Percentiles rank a stretch among this genome's conserved stretches.
phyloP scores from a whole-genome alignment of 768 basidiomycete species.

The Rhodotorula paludigena region DNA sequence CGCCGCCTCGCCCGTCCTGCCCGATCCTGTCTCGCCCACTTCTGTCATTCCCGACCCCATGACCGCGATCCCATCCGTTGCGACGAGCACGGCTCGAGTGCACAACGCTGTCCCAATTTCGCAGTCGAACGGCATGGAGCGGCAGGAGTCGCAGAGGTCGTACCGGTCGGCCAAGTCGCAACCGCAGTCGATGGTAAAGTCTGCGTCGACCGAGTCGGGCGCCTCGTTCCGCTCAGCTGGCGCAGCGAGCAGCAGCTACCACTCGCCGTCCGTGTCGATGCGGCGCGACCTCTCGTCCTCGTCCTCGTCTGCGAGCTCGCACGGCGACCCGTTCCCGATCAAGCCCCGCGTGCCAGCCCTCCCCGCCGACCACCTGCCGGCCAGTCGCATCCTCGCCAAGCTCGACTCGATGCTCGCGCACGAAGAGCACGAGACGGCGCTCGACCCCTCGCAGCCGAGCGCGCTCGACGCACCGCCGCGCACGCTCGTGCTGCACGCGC shows the following conservation, averaged over 20 bases:
- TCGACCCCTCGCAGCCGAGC: constrained; percentile 49
- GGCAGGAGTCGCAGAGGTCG: too few species aligned
- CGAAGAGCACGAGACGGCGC: constrained; percentile 38
- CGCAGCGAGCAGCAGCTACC: constrained; percentile 20
- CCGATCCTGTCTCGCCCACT: constrained; percentile 23
- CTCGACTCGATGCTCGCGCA: constrained; percentile 45
- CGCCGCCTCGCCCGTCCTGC: constrained; percentile 7
- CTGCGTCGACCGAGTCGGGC: constrained; percentile 18
- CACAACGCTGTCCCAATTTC: too few species aligned
- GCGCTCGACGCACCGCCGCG: constrained; percentile 79
- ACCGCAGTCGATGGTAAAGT: constrained; percentile 10
- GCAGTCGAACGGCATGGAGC: too few species aligned
- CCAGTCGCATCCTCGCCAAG: constrained; percentile 38
- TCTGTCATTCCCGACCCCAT: constrained; percentile 26
- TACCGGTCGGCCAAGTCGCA: too few species aligned
- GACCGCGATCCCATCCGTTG: neutral
- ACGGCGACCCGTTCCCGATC: neutral
- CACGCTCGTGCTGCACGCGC: constrained; percentile 73
- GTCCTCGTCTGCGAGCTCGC: neutral
- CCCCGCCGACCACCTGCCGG: constrained; percentile 8
- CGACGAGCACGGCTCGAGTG: too few species aligned
- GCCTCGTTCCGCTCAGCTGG: constrained; percentile 3
- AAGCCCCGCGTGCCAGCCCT: constrained; percentile 9
- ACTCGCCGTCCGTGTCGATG: constrained; percentile 28
- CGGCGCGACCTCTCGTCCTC: constrained; percentile 7